Evolutionary conservation across 345 rosid species (phyloP).

Genomic region (Arabidopsis thaliana): DNA sequence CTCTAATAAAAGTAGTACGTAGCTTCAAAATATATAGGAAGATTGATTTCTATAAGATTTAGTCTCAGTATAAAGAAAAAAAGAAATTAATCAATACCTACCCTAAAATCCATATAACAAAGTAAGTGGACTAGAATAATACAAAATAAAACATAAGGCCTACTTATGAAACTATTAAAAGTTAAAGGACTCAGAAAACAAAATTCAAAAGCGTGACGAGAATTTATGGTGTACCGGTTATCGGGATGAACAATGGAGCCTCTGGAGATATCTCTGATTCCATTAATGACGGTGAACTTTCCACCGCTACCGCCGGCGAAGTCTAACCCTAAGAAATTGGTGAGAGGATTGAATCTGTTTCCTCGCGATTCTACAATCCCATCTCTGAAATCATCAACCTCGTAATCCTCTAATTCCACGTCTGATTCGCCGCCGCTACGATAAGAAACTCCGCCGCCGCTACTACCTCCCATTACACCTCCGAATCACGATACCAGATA

Average conservation of each 20-base stretch:
- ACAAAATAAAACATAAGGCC: neutral
- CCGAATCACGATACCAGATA: neutral
- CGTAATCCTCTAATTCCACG: slow-evolving; percentile 38
- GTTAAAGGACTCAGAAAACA: neutral
- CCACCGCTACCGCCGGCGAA: slow-evolving; percentile 32
- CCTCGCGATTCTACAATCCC: slow-evolving; percentile 29
- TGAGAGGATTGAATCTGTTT: slow-evolving; percentile 29
- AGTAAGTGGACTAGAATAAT: neutral
- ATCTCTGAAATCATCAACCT: slow-evolving; percentile 41
- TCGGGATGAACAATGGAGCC: slow-evolving; percentile 76
- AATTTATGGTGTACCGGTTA: slow-evolving; percentile 54
- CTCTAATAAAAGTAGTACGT: neutral
- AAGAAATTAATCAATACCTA: neutral
- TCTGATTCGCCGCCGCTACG: slow-evolving; percentile 37
- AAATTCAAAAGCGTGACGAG: neutral
- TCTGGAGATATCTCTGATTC: slow-evolving; percentile 60
- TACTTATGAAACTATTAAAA: neutral
- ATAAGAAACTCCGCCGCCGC: slow-evolving; percentile 25
- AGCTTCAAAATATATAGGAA: no score
- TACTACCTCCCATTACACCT: slow-evolving; percentile 34
- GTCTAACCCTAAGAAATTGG: slow-evolving; percentile 42
- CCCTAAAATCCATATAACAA: neutral
- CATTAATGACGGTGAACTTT: slow-evolving; percentile 50
- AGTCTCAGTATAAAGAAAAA: neutral
- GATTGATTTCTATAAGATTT: neutral